Evolutionary conservation across 2,329 filamentous ascomycete genomes (phyloP).

Genomic region (Fusarium siculi): DNA sequence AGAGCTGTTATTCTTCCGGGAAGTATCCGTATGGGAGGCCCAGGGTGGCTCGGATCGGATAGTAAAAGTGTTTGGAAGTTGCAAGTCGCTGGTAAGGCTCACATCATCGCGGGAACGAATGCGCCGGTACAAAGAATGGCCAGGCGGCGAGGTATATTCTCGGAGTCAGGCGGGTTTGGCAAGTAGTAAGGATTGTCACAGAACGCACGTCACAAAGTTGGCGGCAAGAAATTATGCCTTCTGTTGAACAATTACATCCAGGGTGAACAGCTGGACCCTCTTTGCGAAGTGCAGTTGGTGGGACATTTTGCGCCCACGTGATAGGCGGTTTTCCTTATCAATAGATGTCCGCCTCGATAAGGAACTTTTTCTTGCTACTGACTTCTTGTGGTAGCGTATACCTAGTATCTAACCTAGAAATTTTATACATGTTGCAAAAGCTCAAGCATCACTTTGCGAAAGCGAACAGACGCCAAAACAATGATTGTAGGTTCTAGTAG

Average conservation of each 20-base stretch:
- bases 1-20: constrained; percentile 40
- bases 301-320: constrained; percentile 56
- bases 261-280: constrained; percentile 41
- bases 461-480: background rate
- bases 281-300: constrained; percentile 49
- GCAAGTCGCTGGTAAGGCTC: constrained; percentile 47
- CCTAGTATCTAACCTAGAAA: constrained; percentile 16
- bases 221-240: constrained; percentile 40
- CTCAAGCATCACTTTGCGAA: constrained; percentile 8
- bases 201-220: constrained; percentile 18
- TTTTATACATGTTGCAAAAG: constrained; percentile 24
- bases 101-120: constrained; percentile 53
- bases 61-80: constrained; percentile 45
- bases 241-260: constrained; percentile 44
- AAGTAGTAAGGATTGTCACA: constrained; percentile 7
- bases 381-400: background rate
- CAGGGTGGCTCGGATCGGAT: constrained; percentile 43
- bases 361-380: constrained; percentile 43
- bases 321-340: constrained; percentile 48
- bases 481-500: constrained; percentile 50
- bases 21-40: constrained; percentile 35
- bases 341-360: constrained; percentile 44
- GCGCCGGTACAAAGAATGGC: constrained; percentile 31
- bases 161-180: constrained; percentile 4
- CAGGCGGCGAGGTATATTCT: constrained; percentile 19